These are phyloP conservation scores for Coemansia sp. DNA, from an alignment of 192 early-diverging fungal genomes.

Conservation along the genomic window DNA sequence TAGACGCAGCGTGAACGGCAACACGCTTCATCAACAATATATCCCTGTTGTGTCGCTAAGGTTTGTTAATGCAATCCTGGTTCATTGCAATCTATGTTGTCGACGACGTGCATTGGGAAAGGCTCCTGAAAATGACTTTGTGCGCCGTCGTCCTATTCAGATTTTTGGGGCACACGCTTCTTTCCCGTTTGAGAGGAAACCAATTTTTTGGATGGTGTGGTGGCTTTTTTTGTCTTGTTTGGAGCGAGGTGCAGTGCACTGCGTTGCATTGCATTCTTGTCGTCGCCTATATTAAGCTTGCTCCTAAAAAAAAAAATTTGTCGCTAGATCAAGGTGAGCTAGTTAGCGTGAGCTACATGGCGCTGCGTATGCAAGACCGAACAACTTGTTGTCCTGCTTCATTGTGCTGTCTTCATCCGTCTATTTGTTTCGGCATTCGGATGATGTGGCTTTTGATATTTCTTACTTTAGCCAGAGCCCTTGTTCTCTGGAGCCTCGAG, in stretches of 20 bases:
- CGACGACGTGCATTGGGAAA: neutral
- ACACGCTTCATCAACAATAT: neutral
- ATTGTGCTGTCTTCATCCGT: neutral
- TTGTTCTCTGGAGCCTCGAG: neutral
- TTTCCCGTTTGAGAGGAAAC: neutral
- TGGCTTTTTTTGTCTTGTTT: neutral
- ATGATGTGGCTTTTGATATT: slow-evolving; percentile 3
- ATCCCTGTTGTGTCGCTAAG: neutral
- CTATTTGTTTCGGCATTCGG: slow-evolving; percentile 4
- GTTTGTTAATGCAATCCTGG: neutral
- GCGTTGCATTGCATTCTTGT: slow-evolving; percentile 1
- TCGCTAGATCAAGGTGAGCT: neutral
- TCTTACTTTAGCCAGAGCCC: neutral
- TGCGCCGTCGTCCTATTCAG: neutral
- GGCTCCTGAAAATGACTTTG: neutral
- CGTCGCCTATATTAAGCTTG: neutral
- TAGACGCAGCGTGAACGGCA: neutral
- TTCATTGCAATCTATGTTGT: neutral
- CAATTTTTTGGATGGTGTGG: neutral
- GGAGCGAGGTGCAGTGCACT: neutral
- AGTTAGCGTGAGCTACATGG: neutral
- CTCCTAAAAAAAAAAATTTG: neutral
- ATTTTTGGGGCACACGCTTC: neutral
- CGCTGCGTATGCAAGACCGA: neutral
- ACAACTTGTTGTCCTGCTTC: neutral